phyloP scores from a whole-genome alignment of 1,139 yeast species.

The Debaryomyces coudertii region DNA sequence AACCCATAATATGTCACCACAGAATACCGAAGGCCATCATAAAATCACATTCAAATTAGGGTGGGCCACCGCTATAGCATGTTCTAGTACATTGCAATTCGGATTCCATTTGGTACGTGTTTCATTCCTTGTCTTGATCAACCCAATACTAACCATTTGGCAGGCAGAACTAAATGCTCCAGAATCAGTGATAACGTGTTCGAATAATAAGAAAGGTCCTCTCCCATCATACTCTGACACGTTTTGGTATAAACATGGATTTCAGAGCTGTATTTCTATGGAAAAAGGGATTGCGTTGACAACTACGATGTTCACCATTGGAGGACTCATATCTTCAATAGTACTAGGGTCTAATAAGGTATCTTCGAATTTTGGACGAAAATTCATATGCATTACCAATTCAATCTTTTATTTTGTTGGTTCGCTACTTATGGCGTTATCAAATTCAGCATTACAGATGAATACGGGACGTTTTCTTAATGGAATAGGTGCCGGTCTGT shows the following conservation, averaged over 20 bases:
- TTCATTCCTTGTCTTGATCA: not conserved
- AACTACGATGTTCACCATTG: conserved; percentile 43
- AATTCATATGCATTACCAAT: conserved; percentile 26
- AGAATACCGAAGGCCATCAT: not conserved
- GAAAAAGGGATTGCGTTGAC: conserved; percentile 27
- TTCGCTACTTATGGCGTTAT: conserved; percentile 29
- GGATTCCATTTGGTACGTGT: conserved; percentile 69
- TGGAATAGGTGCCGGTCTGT: conserved; percentile 45
- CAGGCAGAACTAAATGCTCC: conserved; percentile 84
- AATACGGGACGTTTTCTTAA: conserved; percentile 34
- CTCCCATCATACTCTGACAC: conserved; percentile 27
- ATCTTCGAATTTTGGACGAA: conserved; percentile 31
- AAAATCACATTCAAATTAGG: conserved; percentile 27
- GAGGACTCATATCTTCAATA: conserved; percentile 38
- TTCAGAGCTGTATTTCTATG: conserved; percentile 36
- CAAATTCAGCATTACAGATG: conserved; percentile 24
- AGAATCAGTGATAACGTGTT: conserved; percentile 59
- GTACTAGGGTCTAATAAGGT: conserved; percentile 34
- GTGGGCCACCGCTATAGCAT: conserved; percentile 50
- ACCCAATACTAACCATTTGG: not conserved
- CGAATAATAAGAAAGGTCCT: conserved; percentile 26
- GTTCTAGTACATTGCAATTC: conserved; percentile 79
- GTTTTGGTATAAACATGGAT: conserved; percentile 30
- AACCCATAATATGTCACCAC: not conserved
- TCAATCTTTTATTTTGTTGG: conserved; percentile 32